phyloP scores from a whole-genome alignment of 164 flowering plant species.

The Sextonia rubra region DNA sequence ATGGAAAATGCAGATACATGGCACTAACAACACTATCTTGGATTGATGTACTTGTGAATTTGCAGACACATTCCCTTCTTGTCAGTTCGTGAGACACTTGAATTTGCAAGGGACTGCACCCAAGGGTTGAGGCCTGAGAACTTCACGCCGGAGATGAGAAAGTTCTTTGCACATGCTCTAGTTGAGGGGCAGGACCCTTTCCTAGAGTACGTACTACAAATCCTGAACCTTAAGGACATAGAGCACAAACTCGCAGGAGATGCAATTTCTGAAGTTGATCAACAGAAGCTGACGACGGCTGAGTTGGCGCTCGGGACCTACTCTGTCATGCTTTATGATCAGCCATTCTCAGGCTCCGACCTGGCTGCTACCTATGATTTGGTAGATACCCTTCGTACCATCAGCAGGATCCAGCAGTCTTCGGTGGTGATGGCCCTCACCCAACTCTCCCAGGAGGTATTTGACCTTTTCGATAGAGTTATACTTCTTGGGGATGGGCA shows the following conservation, averaged over 20 bases:
- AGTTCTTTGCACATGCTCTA: constrained; percentile 34
- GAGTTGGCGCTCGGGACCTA: constrained; percentile 30
- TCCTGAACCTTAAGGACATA: constrained; percentile 22
- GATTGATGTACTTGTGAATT: neutral
- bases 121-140: constrained; percentile 33
- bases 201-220: constrained; percentile 24
- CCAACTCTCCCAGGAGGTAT: constrained; percentile 24
- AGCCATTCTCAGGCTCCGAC: constrained; percentile 28
- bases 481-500: constrained; percentile 24
- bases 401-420: constrained; percentile 30
- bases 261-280: constrained; percentile 21
- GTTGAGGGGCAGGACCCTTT: constrained; percentile 37
- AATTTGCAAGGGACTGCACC: constrained; percentile 34
- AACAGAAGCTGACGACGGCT: constrained; percentile 29
- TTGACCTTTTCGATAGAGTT: constrained; percentile 25
- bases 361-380: constrained; percentile 20
- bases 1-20: neutral
- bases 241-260: constrained; percentile 26
- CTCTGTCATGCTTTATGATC: constrained; percentile 28
- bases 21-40: too few relatives aligned
- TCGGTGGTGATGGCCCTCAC: constrained; percentile 28
- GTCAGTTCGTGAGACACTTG: constrained; percentile 28
- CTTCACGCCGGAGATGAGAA: constrained; percentile 35
- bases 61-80: constrained; percentile 24
- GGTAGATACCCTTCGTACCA: constrained; percentile 23